A percentile compares a stretch with the other conserved stretches of the same genome.
These are phyloP conservation scores for Papiliotrema flavescens DNA, from an alignment of 1,284 basidiomycete genomes.

Conservation along the genomic window DNA sequence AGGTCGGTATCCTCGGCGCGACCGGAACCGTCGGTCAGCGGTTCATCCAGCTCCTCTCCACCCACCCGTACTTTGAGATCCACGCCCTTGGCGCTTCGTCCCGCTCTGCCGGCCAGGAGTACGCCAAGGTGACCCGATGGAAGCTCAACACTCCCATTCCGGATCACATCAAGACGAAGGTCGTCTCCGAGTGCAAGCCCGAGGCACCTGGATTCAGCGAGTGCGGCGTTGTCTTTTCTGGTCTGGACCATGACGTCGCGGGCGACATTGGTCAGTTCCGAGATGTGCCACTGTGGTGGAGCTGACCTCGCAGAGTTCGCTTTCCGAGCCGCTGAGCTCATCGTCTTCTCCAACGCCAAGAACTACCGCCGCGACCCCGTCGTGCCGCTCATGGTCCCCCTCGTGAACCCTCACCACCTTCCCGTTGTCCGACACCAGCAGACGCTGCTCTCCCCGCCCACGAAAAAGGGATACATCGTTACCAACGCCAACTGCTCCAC, in stretches of 20 bases:
- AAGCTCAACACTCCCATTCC: constrained; percentile 85
- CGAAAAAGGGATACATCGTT: constrained; percentile 89
- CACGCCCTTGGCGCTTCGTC: constrained; percentile 85
- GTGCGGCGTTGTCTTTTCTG: constrained; percentile 89
- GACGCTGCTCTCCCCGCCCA: constrained; percentile 62
- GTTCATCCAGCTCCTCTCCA: constrained; percentile 78
- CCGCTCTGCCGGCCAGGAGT: constrained; percentile 82
- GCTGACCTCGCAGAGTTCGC: constrained; percentile 62
- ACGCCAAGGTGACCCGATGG: constrained; percentile 78
- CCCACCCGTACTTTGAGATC: constrained; percentile 88
- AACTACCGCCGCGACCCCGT: constrained; percentile 90
- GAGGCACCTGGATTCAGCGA: constrained; percentile 64
- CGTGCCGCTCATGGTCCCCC: constrained; percentile 95
- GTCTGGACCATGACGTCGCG: constrained; percentile 89
- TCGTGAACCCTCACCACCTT: constrained; percentile 88
- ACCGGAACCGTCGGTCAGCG: constrained; percentile 93
- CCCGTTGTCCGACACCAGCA: constrained; percentile 81
- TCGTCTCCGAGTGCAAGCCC: constrained; percentile 75
- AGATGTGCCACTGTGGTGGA: not conserved
- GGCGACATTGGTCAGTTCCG: constrained; percentile 79
- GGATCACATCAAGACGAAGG: constrained; percentile 60
- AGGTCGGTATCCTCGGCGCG: constrained; percentile 91
- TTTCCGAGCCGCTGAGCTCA: constrained; percentile 81
- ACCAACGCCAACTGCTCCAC: constrained; percentile 99
- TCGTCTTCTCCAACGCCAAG: constrained; percentile 98